These are phyloP conservation scores for Penicillium cinerascens DNA, from an alignment of 495 filamentous ascomycete species.

Conservation along the genomic window DNA sequence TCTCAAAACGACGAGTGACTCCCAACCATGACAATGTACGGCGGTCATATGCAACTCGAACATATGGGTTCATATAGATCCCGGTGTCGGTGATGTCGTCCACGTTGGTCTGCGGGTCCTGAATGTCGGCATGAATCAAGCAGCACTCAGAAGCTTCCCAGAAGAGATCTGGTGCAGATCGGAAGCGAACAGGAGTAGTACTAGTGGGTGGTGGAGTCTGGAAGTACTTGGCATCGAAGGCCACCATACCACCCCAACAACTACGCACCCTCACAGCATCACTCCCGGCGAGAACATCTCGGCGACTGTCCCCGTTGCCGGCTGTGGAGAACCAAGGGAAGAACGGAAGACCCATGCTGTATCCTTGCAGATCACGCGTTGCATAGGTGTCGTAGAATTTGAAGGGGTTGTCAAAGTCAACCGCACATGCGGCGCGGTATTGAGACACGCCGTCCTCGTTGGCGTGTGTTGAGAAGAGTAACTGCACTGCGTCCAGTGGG, in stretches of 20 bases:
- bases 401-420: slow-evolving; percentile 73
- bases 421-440: slow-evolving; percentile 76
- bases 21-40: slow-evolving; percentile 53
- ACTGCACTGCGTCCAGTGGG: slow-evolving; percentile 63
- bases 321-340: slow-evolving; percentile 69
- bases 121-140: slow-evolving; percentile 70
- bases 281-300: slow-evolving; percentile 56
- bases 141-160: slow-evolving; percentile 83
- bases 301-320: slow-evolving; percentile 53
- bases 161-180: slow-evolving; percentile 59
- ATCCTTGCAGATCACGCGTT: slow-evolving; percentile 69
- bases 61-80: slow-evolving; percentile 69
- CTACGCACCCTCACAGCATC: slow-evolving; percentile 71
- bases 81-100: slow-evolving; percentile 47
- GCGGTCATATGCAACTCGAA: slow-evolving; percentile 63
- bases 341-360: slow-evolving; percentile 64
- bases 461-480: slow-evolving; percentile 74
- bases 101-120: slow-evolving; percentile 35
- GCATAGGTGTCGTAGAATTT: slow-evolving; percentile 85
- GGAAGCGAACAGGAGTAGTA: slow-evolving; percentile 56
- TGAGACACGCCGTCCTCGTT: slow-evolving; percentile 50
- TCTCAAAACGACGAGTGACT: slow-evolving; percentile 55
- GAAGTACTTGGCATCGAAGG: slow-evolving; percentile 69
- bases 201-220: slow-evolving; percentile 18
- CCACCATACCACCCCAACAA: slow-evolving; percentile 82